phyloP scores from a whole-genome alignment of 257 asterid species.

The Oldenlandia corymbosa region DNA sequence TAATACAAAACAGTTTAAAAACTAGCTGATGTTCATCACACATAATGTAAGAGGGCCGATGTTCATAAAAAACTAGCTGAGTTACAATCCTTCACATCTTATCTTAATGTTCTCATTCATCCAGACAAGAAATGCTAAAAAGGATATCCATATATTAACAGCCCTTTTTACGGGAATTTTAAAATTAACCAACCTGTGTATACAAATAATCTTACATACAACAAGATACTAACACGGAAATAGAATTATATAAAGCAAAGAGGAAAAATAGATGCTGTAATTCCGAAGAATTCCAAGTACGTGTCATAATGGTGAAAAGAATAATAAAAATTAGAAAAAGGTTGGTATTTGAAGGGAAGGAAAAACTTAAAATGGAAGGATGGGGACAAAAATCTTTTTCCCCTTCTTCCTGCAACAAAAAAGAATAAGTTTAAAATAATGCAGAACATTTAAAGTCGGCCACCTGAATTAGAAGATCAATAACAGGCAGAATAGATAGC shows the following conservation, averaged over 20 bases:
- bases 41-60: background rate
- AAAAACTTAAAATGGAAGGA: too few species aligned
- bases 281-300: too few species aligned
- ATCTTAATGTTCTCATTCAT: background rate
- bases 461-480: conserved; percentile 95
- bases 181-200: background rate
- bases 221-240: background rate
- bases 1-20: too few species aligned
- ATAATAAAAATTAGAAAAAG: too few species aligned
- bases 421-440: background rate
- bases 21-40: background rate
- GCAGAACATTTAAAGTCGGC: conserved; percentile 11
- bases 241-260: background rate
- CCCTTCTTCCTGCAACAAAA: too few species aligned
- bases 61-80: too few species aligned
- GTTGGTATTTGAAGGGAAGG: too few species aligned
- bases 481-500: conserved; percentile 72
- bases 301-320: too few species aligned
- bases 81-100: too few species aligned
- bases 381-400: too few species aligned
- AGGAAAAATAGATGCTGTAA: background rate
- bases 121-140: background rate
- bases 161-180: background rate
- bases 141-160: background rate
- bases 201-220: too few species aligned